Evolutionary conservation across 2,329 filamentous ascomycete genomes (phyloP).

Genomic region (Colletotrichum musicola): DNA sequence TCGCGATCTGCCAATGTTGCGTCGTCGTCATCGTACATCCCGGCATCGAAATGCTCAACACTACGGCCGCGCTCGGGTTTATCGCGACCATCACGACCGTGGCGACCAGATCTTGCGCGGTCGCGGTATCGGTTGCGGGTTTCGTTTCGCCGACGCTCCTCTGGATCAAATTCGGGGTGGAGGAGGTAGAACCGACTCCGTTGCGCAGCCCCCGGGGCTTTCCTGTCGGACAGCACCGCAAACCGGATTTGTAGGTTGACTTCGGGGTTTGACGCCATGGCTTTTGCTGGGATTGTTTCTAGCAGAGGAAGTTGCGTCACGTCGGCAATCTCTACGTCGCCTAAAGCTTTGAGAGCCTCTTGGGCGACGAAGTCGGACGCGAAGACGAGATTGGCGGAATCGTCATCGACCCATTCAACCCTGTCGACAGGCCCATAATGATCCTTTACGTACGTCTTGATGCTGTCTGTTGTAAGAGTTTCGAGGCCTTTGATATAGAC

Average conservation of each 20-base stretch:
- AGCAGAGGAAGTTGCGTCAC: constrained; percentile 68
- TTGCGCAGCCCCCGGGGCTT: constrained; percentile 81
- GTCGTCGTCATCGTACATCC: constrained; percentile 84
- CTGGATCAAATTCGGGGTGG: constrained; percentile 89
- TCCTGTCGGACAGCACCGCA: constrained; percentile 81
- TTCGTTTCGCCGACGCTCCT: constrained; percentile 74
- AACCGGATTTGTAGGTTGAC: constrained; percentile 78
- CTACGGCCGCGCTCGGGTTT: constrained; percentile 59
- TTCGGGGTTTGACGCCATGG: constrained; percentile 76
- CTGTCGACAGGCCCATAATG: constrained; percentile 72
- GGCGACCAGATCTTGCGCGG: constrained; percentile 56
- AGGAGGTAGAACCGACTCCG: constrained; percentile 93
- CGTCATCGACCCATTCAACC: constrained; percentile 96
- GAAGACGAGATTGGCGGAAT: constrained; percentile 89
- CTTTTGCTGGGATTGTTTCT: constrained; percentile 77
- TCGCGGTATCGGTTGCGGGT: constrained; percentile 74
- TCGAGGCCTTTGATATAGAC: constrained; percentile 89
- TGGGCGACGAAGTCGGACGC: constrained; percentile 63
- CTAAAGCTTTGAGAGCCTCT: constrained; percentile 67
- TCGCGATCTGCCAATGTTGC: constrained; percentile 48
- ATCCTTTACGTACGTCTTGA: constrained; percentile 79
- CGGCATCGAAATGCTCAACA: constrained; percentile 74
- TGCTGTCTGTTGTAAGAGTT: constrained; percentile 82
- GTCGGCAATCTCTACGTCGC: constrained; percentile 65
- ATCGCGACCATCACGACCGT: constrained; percentile 54